These are phyloP conservation scores for Ascochyta clinopodiicola DNA, from an alignment of 2,329 filamentous ascomycete species.

Conservation along the genomic window DNA sequence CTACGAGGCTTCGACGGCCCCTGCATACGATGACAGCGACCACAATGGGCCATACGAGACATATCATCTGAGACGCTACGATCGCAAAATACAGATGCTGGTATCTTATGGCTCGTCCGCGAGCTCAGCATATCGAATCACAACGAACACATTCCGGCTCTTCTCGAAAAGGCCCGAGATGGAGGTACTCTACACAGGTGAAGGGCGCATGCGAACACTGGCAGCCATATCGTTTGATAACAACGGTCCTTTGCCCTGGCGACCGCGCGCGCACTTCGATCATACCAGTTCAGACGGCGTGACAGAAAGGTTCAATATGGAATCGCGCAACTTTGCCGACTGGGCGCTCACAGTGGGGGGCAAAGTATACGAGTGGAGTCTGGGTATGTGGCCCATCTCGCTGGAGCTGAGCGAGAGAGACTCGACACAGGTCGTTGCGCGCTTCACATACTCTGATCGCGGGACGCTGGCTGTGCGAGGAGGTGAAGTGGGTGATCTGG, in stretches of 20 bases:
- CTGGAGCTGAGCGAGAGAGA: conserved; percentile 30
- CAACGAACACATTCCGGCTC: conserved; percentile 30
- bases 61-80: conserved; percentile 33
- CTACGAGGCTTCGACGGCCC: conserved; percentile 32
- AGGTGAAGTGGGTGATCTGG: conserved; percentile 38
- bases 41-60: conserved; percentile 26
- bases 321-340: conserved; percentile 41
- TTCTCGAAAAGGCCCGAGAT: conserved; percentile 46
- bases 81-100: conserved; percentile 36
- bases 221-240: conserved; percentile 37
- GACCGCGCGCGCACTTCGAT: conserved; percentile 39
- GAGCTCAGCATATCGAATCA: conserved; percentile 35
- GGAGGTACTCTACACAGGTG: conserved; percentile 34
- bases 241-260: conserved; percentile 41
- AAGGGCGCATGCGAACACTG: conserved; percentile 29
- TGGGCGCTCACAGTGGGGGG: conserved; percentile 29
- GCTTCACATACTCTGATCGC: conserved; percentile 38
- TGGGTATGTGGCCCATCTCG: conserved; percentile 32
- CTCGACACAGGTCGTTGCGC: conserved; percentile 32
- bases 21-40: conserved; percentile 33
- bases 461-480: conserved; percentile 37
- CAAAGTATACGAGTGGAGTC: conserved; percentile 33
- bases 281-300: conserved; percentile 20
- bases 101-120: conserved; percentile 23
- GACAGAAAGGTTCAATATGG: conserved; percentile 26